Base-by-base conservation (phyloP, 2,329 filamentous ascomycete species). In the Microdochium paspali region DNA sequence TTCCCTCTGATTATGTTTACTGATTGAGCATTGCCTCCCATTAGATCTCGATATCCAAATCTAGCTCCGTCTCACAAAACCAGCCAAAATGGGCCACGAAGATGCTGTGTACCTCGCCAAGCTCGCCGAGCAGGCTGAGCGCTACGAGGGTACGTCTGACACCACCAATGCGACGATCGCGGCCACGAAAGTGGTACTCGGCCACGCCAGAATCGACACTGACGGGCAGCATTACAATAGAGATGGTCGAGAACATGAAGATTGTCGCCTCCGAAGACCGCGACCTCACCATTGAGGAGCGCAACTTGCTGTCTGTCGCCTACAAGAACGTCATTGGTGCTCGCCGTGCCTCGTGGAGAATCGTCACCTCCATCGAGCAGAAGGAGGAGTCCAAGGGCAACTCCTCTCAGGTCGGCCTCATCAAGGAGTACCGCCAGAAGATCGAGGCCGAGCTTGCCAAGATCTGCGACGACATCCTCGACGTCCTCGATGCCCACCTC, bases 161-260 rank as follows among this genome's bases (percentile, higher is more conserved):
- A 18, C 10, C 6, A 4, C 18, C 12, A 3, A 21, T 44, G 40
- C 42, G 43, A 47, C 40, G 39, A 44, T 30, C 24, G 47, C 32
- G 42, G 35, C 46, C 39, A 46, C 32, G 40, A 28, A 40, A 47
- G 49, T 52, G 52, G 48, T 53, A 49, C 42, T 20, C 24, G 32
- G 42, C 30, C 21, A 31, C 28, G 47, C 46, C 21, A 10, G 21
- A 15, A 43, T 31, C 12, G 47, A 31, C 23, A 31, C 45, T 43
- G 43, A 26, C 45, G 42, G 42, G 45, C 35, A 44, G 44, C 35
- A 46, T 49, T 52, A 44, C 44, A 56, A 50, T 72, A 96, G 91
- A 96, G 76, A 96, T 97, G 91, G 91, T 97, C 60, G 90, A 95
- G 80, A 95, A 96, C 83, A 97, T 97, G 91, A 97, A 96, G 84